A percentile compares a stretch with the other conserved stretches of the same genome.
These are phyloP conservation scores for Yarrowia alimentaria DNA, from an alignment of 805 yeast species.

Conservation along the genomic window DNA sequence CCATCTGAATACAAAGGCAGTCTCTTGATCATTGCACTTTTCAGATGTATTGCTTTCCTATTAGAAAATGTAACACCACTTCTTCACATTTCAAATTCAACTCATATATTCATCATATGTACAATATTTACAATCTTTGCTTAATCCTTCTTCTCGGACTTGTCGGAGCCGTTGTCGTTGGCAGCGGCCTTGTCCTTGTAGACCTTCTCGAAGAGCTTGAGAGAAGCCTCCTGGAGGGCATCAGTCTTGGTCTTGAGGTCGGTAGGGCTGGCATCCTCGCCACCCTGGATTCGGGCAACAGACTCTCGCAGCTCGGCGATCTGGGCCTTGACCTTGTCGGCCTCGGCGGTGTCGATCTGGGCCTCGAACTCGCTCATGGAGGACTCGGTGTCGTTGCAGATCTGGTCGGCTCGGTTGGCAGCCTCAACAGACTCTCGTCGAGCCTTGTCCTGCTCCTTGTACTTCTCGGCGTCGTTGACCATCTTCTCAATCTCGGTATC, in stretches of 20 bases:
- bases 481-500: conserved; percentile 86
- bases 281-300: conserved; percentile 65
- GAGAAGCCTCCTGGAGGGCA: conserved; percentile 75
- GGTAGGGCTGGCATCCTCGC: conserved; percentile 62
- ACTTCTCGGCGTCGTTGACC: conserved; percentile 88
- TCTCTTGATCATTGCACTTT: no score
- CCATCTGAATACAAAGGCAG: no score
- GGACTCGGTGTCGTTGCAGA: conserved; percentile 83
- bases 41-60: no score
- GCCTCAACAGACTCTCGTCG: conserved; percentile 78
- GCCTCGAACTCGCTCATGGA: conserved; percentile 77
- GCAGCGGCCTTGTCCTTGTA: conserved; percentile 42
- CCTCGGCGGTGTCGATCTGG: conserved; percentile 57
- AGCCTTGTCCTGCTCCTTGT: conserved; percentile 82
- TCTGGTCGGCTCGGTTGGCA: conserved; percentile 81
- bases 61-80: no score
- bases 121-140: conserved; percentile 26
- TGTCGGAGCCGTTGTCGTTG: conserved; percentile 28
- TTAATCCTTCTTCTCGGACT: conserved; percentile 29
- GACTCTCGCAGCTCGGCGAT: conserved; percentile 69
- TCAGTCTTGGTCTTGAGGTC: conserved; percentile 77
- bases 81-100: conserved; percentile 6
- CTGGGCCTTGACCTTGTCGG: conserved; percentile 53
- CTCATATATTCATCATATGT: conserved; percentile 27
- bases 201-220: conserved; percentile 79